phyloP scores from a whole-genome alignment of 73 alveolate genomes.

The Tetrahymena thermophila region DNA sequence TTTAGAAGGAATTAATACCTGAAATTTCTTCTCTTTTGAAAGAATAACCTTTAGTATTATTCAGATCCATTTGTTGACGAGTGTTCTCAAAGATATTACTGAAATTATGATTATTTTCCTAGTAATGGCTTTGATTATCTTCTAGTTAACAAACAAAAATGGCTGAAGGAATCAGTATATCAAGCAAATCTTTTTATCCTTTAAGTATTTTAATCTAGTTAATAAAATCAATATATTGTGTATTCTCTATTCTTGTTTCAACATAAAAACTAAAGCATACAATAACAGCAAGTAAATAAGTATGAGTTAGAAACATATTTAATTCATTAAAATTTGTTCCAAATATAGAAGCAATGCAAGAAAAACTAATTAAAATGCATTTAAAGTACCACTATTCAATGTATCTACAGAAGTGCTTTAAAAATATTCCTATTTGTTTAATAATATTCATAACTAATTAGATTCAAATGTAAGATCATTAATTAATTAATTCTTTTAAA shows the following conservation, averaged over 20 bases:
- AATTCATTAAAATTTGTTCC: not conserved
- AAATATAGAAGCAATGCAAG: not conserved
- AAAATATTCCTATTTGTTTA: not conserved
- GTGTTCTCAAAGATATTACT: not conserved
- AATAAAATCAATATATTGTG: not conserved
- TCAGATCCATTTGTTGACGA: not conserved
- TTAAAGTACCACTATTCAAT: not conserved
- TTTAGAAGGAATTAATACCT: not conserved
- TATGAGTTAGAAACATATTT: not conserved
- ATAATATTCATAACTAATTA: not conserved
- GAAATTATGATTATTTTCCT: not conserved
- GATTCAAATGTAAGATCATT: no score
- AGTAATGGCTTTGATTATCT: not conserved
- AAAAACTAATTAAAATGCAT: not conserved
- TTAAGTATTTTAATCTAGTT: not conserved
- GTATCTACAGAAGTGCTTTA: not conserved
- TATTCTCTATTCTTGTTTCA: not conserved
- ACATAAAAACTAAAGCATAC: not conserved
- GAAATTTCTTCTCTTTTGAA: not conserved
- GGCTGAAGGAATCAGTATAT: not conserved
- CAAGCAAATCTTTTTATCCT: not conserved
- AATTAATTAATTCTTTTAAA: no score
- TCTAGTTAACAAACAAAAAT: not conserved
- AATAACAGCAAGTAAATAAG: not conserved
- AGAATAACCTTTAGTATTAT: not conserved